These are phyloP conservation scores for Prototheca cutis DNA, from an alignment of 163 green algal species.

Conservation along the genomic window DNA sequence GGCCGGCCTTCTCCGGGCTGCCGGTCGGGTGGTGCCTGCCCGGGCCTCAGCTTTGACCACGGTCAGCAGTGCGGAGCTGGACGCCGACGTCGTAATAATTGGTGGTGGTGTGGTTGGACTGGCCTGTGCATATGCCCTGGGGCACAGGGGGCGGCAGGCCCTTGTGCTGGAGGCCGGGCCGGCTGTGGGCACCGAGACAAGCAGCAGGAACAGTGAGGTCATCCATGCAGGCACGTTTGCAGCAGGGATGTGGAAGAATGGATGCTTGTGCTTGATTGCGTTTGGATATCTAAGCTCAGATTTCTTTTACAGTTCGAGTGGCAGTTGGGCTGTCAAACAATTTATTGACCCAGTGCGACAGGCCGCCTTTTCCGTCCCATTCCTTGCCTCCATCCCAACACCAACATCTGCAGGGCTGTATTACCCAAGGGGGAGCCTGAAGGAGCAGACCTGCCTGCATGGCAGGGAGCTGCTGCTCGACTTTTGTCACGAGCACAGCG, in stretches of 20 bases:
- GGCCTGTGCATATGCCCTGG: conserved; percentile 39
- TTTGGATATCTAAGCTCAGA: neutral
- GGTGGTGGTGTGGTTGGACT: conserved; percentile 62
- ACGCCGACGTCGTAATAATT: conserved; percentile 40
- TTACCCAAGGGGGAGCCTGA: conserved; percentile 54
- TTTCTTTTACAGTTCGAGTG: no score
- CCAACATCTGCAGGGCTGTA: conserved; percentile 42
- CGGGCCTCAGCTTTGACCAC: no score
- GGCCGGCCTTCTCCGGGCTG: no score
- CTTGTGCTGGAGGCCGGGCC: conserved; percentile 46
- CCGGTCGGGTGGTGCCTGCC: no score
- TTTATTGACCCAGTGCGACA: no score
- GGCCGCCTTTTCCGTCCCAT: no score
- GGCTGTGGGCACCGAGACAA: conserved; percentile 42
- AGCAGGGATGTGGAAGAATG: no score
- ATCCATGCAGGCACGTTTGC: conserved; percentile 74
- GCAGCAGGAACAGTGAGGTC: conserved; percentile 52
- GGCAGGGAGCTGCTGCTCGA: conserved; percentile 40
- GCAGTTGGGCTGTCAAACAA: no score
- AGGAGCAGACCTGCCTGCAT: conserved; percentile 54
- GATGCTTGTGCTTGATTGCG: neutral
- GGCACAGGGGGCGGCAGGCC: conserved; percentile 29
- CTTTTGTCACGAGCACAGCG: conserved; percentile 25
- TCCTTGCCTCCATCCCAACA: no score
- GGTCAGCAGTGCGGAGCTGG: no score